Base-by-base conservation (phyloP, 2,329 filamentous ascomycete species). In the Rhinocladiella similis region DNA sequence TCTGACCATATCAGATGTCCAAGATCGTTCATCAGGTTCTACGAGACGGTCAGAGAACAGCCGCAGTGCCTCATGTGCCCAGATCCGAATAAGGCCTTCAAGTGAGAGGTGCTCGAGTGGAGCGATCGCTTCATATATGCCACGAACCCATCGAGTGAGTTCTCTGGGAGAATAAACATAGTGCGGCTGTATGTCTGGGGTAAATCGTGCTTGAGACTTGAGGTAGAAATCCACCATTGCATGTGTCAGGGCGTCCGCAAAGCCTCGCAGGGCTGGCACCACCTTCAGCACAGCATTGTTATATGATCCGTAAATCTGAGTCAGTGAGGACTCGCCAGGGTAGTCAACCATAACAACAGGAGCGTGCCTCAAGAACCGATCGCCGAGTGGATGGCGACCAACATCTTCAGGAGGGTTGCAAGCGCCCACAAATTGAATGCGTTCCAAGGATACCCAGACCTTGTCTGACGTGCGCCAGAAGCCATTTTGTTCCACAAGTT, bases 291-390 rank as follows among this genome's bases (percentile, higher is more conserved):
- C 86, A 9, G 95, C 94, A 53, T 84, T 89, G 71, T 96, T 99
- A 83, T 99, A 99, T 0, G 95, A 97, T 65, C 95, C 94, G 70
- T 99, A 99, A 65, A 99, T 99, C 72, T 99, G 94, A 65, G 87
- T 88, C 36, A 99, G 83, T 3, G 95, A 99, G 42, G 91, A 80
- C 76, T 99, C 91, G 67, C 95, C 94, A 59, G 94, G 94, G 69
- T 99, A 99, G 70, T 99, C 94, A 41, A 99, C 95, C 95, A 99
- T 99, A 74, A 99, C 89, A 53, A 99, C 84, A n/a, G 94, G 94
- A 14, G 94, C 91, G 72, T 99, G 95, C 57, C 95, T 86, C 63
- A 99, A 81, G 83, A 99, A 99, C 66, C 94, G 84, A 48, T 91
- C 86, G 42, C 91, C 94, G 79, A 99, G 87, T 0, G 94, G 89